Base-by-base conservation (phyloP, 106 monocot genomes). In the Narthecium ossifragum region DNA sequence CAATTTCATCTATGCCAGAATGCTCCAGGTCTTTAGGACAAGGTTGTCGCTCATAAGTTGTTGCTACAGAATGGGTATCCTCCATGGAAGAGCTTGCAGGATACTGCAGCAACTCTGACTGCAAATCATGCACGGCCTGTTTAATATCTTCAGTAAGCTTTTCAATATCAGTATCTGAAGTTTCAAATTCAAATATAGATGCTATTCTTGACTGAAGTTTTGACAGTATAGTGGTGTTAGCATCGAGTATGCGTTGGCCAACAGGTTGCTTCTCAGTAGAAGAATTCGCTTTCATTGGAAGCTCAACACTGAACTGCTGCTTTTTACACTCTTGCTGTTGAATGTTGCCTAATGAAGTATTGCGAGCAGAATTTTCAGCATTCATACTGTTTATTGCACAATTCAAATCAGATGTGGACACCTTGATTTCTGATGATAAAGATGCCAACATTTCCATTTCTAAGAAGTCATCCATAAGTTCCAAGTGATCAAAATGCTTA, bases 391-490 rank as follows among this genome's bases (percentile, higher is more conserved):
- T 26, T 14, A 21, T 28, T 30, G 28, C 22, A 55, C 54, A 46
- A 69, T 64, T 57, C 13, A 57, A 32, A 26, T 26, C 31, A 8
- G 46, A 26, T 33, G 37, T 26, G 2, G 59, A 30, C 9, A 34
- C 76, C 63, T 60, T 71, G 34, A 57, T 38, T 75, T 79, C 73
- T 51, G 67, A 63, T 55, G 85, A 69, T 63, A 65, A 64, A 45
- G 60, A 73, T 34, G 76, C 77, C 55, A 73, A 40, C 31, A 26
- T 83, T 74, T 83, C 83, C 83, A 83, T 83, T 52, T 83, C 74
- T 25, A 83, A 38, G 34, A 83, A 83, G 34, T 83, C 83, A 59
- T 83, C 73, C 77, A 82, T 82, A 22, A 74, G 57, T 17, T 74
- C 78, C 61, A 83, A 31, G 43, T 56, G 12, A 32, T n/a, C n/a